These are phyloP conservation scores for Globisporangium rhizosaccharum DNA, from an alignment of 352 stramenopile species.

Conservation along the genomic window DNA sequence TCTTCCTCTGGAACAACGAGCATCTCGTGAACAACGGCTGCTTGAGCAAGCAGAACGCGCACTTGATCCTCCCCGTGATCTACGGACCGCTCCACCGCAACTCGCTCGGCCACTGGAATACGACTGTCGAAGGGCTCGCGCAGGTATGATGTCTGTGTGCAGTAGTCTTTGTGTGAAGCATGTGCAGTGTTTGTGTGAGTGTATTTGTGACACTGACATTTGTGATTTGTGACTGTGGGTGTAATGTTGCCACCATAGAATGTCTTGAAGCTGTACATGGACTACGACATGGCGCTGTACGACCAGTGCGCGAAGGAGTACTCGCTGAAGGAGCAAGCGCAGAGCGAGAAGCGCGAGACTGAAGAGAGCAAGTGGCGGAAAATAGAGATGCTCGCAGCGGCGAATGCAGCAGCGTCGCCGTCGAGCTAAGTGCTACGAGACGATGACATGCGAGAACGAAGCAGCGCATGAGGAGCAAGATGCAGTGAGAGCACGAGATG, in stretches of 20 bases:
- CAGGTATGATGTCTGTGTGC: slow-evolving; percentile 32
- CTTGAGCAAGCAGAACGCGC: slow-evolving; percentile 90
- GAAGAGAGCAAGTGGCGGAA: slow-evolving; percentile 90
- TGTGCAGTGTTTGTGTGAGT: not conserved
- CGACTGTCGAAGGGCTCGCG: slow-evolving; percentile 93
- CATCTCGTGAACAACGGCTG: slow-evolving; percentile 95
- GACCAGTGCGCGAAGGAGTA: slow-evolving; percentile 88
- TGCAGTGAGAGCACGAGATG: too few relatives aligned
- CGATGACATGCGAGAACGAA: not conserved
- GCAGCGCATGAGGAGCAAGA: too few relatives aligned
- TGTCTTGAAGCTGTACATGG: slow-evolving; percentile 89
- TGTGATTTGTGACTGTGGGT: slow-evolving; percentile 3
- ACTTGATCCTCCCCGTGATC: slow-evolving; percentile 93
- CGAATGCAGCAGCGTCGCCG: slow-evolving; percentile 44
- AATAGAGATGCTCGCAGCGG: slow-evolving; percentile 89
- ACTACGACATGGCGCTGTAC: slow-evolving; percentile 94
- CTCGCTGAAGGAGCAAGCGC: slow-evolving; percentile 63
- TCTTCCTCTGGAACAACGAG: slow-evolving; percentile 99
- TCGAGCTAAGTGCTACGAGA: slow-evolving; percentile 13
- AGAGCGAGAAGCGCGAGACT: slow-evolving; percentile 67
- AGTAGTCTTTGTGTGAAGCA: too few relatives aligned
- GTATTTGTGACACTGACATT: not conserved
- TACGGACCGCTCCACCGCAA: slow-evolving; percentile 88
- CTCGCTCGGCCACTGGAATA: slow-evolving; percentile 95
- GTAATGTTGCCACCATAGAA: slow-evolving; percentile 30